Evolutionary conservation across 495 filamentous ascomycete genomes (phyloP), one percentile per base, ranked within the genome.

Genomic region (Hypoxylon rickii): DNA sequence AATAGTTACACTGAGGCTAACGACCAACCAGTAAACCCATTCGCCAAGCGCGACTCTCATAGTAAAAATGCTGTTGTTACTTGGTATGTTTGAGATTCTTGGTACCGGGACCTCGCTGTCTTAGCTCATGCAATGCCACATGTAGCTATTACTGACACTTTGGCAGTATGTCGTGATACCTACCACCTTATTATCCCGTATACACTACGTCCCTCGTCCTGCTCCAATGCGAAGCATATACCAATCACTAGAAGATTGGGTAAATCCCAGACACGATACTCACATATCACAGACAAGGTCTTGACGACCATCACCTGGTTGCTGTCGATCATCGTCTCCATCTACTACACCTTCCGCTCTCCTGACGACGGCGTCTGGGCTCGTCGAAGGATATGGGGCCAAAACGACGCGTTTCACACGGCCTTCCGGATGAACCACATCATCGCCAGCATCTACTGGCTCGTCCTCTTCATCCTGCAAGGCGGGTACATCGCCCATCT

Each of bases 381-480:
- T 38, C 76, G 80, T 46, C 64, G 67, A 17, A 77, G 71, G 38
- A 86, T 91, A 58, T 91, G 87, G 87, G 79, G 80, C 31, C 83
- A 90, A 64, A 90, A 88, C 62, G 70, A 76, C 51, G 70, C 68
- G 34, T 80, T 84, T 55, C 70, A 70, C 34, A 92, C 90, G 1
- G 85, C 88, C 0, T 96, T 96, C 71, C 84, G 87, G 15, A 76
- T 89, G 69, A 89, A 87, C 70, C 71, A 78, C 7, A 70, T 86
- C 58, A 84, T 94, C 54, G 83, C 84, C 10, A 81, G 77, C 26
- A 78, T 94, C 55, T 96, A 90, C 76, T 96, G 89, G 89, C 90
- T 93, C 48, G 66, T 86, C 26, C 79, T 95, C 47, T 88, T 88
- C 62, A 64, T 92, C 51, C 75, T 87, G 36, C 92, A 96, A 64